These are phyloP conservation scores for Phytophthora tubulina DNA, from an alignment of 352 stramenopile genomes.

Conservation along the genomic window DNA sequence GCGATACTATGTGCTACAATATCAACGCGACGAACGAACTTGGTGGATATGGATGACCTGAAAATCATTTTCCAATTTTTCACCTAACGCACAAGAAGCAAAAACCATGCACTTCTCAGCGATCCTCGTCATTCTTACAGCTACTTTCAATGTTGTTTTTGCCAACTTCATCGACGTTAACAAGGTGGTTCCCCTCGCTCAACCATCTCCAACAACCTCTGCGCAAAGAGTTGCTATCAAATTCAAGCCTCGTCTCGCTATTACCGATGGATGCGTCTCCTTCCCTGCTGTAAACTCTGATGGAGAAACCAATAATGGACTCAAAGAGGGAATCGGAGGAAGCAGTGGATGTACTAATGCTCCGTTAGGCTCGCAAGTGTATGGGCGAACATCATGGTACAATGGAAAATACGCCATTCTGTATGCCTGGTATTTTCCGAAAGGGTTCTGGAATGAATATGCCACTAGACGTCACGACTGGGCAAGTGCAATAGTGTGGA, in stretches of 20 bases:
- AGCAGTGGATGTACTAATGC: slow-evolving; percentile 6
- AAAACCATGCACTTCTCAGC: slow-evolving; percentile 7
- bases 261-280: slow-evolving; percentile 8
- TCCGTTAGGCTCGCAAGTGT: slow-evolving; percentile 25
- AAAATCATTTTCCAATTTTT: slow-evolving; percentile 6
- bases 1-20: too few relatives aligned
- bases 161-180: slow-evolving; percentile 15
- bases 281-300: slow-evolving; percentile 23
- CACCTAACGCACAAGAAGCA: not conserved
- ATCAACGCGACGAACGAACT: too few relatives aligned
- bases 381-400: slow-evolving; percentile 23
- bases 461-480: slow-evolving; percentile 24
- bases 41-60: too few relatives aligned
- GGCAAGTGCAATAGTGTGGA: slow-evolving; percentile 26
- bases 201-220: slow-evolving; percentile 8
- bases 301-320: slow-evolving; percentile 15
- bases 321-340: slow-evolving; percentile 7
- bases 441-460: slow-evolving; percentile 18
- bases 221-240: slow-evolving; percentile 16
- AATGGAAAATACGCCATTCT: slow-evolving; percentile 25
- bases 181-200: slow-evolving; percentile 17
- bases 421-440: slow-evolving; percentile 35
- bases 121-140: not conserved
- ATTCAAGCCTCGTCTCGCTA: slow-evolving; percentile 26
- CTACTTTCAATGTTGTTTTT: not conserved